Base-by-base conservation (phyloP, 2,329 filamentous ascomycete species). In the Cordyceps javanica region DNA sequence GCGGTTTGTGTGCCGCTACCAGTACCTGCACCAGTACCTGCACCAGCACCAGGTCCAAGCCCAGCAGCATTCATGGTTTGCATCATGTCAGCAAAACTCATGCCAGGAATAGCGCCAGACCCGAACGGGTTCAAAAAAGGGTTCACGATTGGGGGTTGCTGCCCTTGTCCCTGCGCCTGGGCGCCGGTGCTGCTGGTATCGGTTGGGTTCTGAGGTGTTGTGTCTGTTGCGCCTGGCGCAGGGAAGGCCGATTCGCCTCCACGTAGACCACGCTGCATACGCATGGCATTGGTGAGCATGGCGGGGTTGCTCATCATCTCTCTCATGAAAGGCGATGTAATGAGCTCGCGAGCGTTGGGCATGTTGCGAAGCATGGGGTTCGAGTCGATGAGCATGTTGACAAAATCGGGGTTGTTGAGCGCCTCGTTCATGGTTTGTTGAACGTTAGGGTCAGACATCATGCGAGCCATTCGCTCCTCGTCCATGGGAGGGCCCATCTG, bases 271-370 rank as follows among this genome's bases (percentile, higher is more conserved):
- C 89, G 81, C 69, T 92, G 88, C 85, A 97, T 88, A 61, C 90
- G 85, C 66, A 90, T 83, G 66, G 92, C 90, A 70, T 89, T 86
- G 59, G 91, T 81, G 62, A 99, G 83, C 65, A 91, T 85, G 45
- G 91, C 84, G 4, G 94, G 94, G 68, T 95, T 91, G 61, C 91
- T 93, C 81, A 99, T 87, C 89, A 97, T 94, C 53, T 89, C 82
- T 66, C 94, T 84, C 75, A 97, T 91, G 62, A 91, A 83, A 0
- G 92, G 92, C 25, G 92, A 94, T 60, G 91, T 87, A 66, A 99
- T 83, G 73, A 97, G 88, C 68, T 95, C 85, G 64, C 91, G 85
- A 23, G 90, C 89, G 60, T 88, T 83, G 41, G 89, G 89, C 71
- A 89, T 83, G 60, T 84, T 81, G 65, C 87, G 82, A 19, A 91